Conservation (phyloP, 805 yeast species). For the Spathaspora hagerdaliae region DNA sequence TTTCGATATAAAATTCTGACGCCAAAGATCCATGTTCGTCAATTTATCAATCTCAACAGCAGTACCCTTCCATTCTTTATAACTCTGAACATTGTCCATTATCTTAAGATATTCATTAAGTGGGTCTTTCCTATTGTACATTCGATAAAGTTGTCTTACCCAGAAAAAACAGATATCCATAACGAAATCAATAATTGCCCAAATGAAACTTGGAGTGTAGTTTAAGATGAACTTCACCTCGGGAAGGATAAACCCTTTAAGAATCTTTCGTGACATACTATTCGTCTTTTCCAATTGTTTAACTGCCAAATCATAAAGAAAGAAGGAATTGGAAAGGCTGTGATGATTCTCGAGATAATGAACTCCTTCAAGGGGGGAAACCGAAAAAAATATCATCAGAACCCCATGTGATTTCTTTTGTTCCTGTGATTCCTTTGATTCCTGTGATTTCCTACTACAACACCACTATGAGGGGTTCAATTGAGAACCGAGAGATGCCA, state of each 20-base stretch:
- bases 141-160: constrained; percentile 33
- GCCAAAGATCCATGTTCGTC: constrained; percentile 51
- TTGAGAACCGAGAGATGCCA: no score
- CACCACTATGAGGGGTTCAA: no score
- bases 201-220: constrained; percentile 35
- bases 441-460: no score
- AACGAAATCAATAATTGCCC: constrained; percentile 40
- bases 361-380: no score
- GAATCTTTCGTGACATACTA: not conserved
- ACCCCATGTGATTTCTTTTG: no score
- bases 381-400: no score
- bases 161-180: constrained; percentile 46
- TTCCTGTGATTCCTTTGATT: no score
- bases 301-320: no score
- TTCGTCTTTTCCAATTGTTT: not conserved
- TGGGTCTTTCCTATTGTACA: constrained; percentile 39
- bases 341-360: no score
- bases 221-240: constrained; percentile 15
- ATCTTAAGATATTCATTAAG: constrained; percentile 45
- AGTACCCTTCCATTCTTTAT: constrained; percentile 67
- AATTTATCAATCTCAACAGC: constrained; percentile 47
- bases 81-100: constrained; percentile 50
- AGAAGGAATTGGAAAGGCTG: no score
- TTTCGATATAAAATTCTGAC: constrained; percentile 76
- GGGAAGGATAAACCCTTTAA: not conserved